Conservation (phyloP, 768 basidiomycete species). For the Mycena olivaceomarginata region DNA sequence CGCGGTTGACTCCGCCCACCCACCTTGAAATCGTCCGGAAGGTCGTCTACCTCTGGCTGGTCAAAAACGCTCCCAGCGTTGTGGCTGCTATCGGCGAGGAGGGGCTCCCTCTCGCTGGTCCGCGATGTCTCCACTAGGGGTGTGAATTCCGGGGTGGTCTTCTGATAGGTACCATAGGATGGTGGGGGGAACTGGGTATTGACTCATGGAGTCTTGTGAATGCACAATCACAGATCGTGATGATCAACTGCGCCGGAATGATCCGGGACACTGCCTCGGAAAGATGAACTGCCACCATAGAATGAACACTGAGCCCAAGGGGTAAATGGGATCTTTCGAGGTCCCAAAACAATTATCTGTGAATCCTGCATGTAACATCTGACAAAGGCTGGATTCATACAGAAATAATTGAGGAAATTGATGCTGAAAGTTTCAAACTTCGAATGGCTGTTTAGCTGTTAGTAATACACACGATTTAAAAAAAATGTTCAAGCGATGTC, state of each 20-base stretch:
- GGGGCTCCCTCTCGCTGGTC: conserved; percentile 66
- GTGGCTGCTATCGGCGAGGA: conserved; percentile 64
- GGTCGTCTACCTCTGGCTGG: conserved; percentile 82
- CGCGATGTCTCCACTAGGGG: conserved; percentile 41
- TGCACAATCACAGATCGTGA: not conserved
- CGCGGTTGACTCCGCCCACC: conserved; percentile 17
- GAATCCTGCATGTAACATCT: no score
- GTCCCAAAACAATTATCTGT: no score
- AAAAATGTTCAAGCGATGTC: no score
- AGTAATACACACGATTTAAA: no score
- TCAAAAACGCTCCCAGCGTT: conserved; percentile 74
- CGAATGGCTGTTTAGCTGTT: no score
- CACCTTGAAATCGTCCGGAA: conserved; percentile 97
- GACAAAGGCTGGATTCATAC: no score
- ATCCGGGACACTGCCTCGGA: not conserved
- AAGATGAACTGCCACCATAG: not conserved
- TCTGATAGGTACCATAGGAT: conserved; percentile 63
- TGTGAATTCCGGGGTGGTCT: conserved; percentile 53
- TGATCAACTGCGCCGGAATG: not conserved
- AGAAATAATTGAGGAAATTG: no score
- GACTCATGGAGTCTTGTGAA: conserved; percentile 68
- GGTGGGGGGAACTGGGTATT: conserved; percentile 78
- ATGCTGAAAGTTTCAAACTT: no score
- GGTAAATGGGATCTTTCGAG: no score
- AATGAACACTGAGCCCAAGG: no score